Evolutionary conservation across 176 grass and related monocot species (phyloP), one percentile per base, ranked within the genome.

Genomic region (Avena insularis): DNA sequence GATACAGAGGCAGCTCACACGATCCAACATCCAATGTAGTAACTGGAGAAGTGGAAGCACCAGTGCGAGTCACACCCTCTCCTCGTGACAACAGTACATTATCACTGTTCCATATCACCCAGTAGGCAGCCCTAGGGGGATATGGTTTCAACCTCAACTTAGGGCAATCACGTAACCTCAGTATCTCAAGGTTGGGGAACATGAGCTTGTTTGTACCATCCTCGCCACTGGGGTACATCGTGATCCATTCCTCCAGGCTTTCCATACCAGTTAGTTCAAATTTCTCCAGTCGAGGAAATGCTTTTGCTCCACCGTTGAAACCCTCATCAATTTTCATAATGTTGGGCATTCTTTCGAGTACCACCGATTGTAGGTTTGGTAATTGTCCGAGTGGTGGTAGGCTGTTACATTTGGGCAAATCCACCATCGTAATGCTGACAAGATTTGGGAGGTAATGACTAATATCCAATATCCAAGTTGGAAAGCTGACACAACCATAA

Each of bases 321-420:
- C 7, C 14, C 0, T 11, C 1, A 0, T 27, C 54, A 4, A 83
- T 83, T 46, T 83, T 74, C 14, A 8, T 74, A 53, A 83, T 20
- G 55, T 9, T 58, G 25, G 12, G 3, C 36, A 83, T 60, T 46
- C 36, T 4, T 59, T 9, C 14, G 12, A 84, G 23, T 21, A 5
- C 6, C 7, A 84, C 0, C 1, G 4, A 8, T 76, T 40, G 21
- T n/a, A 85, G 29, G 3, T 55, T 53, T 17, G 29, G 45, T 50
- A 85, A 23, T 15, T 85, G 46, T 12, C 60, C 83, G 11, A 85
- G 46, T 14, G 83, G 59, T 40, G 83, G 83, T 16, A 85, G 20
- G 7, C 7, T 54, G 4, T 14, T 67, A 59, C 72, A 85, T 2
- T 12, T 77, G 46, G 57, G 58, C 31, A 85, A 38, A 47, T 66